These are phyloP conservation scores for Penicillium sp. DNA, from an alignment of 2,329 filamentous ascomycete species.

Conservation along the genomic window DNA sequence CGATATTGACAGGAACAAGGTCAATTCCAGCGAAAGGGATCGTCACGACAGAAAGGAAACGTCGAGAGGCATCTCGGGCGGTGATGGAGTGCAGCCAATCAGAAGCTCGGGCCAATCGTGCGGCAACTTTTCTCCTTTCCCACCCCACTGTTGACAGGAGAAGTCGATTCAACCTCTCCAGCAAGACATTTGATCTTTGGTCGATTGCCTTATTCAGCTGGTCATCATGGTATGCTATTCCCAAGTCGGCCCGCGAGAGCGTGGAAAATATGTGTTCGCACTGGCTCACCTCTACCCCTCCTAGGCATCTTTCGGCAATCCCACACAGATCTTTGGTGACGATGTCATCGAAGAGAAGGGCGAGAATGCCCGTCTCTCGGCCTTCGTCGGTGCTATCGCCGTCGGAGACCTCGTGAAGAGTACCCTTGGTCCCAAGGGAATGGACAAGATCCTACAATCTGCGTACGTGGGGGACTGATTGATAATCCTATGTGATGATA, in stretches of 20 bases:
- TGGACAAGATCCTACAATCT: slow-evolving; percentile 98
- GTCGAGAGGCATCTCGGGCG: slow-evolving; percentile 22
- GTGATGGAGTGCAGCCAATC: slow-evolving; percentile 18
- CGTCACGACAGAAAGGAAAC: slow-evolving; percentile 9
- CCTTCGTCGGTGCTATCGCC: slow-evolving; percentile 96
- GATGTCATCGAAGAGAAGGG: slow-evolving; percentile 97
- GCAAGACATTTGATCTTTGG: slow-evolving; percentile 25
- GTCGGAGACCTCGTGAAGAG: slow-evolving; percentile 97
- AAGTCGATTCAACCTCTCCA: slow-evolving; percentile 22
- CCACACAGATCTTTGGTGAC: slow-evolving; percentile 96
- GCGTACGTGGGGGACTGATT: slow-evolving; percentile 61
- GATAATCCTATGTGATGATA: slow-evolving; percentile 17
- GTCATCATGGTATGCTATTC: slow-evolving; percentile 33
- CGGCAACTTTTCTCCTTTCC: slow-evolving; percentile 31
- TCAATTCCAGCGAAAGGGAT: slow-evolving; percentile 9
- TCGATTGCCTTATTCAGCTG: slow-evolving; percentile 22
- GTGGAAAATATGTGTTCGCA: not conserved
- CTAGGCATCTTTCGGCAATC: slow-evolving; percentile 58
- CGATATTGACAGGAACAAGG: not conserved
- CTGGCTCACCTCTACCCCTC: slow-evolving; percentile 9
- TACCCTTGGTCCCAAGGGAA: slow-evolving; percentile 94
- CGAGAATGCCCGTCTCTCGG: slow-evolving; percentile 97
- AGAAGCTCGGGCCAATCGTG: slow-evolving; percentile 27
- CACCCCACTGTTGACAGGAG: slow-evolving; percentile 28
- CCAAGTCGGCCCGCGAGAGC: not conserved